A percentile compares a stretch with the other conserved stretches of the same genome.
These are phyloP conservation scores for Umbilicaria muhlenbergii DNA, from an alignment of 495 filamentous ascomycete genomes.

Conservation along the genomic window DNA sequence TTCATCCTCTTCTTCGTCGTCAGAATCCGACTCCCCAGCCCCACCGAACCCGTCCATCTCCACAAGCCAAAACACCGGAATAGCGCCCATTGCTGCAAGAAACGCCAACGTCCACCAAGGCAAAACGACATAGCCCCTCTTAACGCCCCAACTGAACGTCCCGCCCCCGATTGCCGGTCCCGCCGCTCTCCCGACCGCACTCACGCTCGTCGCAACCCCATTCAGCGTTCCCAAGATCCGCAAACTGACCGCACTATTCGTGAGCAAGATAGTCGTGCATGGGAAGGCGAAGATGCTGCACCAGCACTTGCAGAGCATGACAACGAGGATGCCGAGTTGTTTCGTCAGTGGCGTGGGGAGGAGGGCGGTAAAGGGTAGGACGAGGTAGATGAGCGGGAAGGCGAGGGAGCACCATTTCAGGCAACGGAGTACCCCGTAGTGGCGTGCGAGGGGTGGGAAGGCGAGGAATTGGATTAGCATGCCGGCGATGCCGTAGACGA, in stretches of 20 bases:
- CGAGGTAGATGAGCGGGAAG: conserved; percentile 59
- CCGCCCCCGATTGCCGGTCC: conserved; percentile 57
- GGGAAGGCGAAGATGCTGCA: conserved; percentile 72
- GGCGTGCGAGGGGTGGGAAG: conserved; percentile 54
- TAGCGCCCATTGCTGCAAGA: conserved; percentile 41
- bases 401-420: conserved; percentile 40
- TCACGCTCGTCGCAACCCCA: conserved; percentile 67
- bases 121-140: conserved; percentile 52
- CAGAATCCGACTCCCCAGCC: conserved; percentile 16
- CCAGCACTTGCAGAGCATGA: conserved; percentile 55
- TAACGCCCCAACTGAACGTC: conserved; percentile 55
- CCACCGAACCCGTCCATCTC: conserved; percentile 61
- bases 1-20: conserved; percentile 14
- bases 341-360: conserved; percentile 20
- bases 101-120: conserved; percentile 63
- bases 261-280: conserved; percentile 74
- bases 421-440: conserved; percentile 55
- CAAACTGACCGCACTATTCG: conserved; percentile 65
- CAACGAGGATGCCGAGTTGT: conserved; percentile 25
- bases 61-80: conserved; percentile 54
- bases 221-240: conserved; percentile 76
- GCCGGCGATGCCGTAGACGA: conserved; percentile 53
- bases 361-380: conserved; percentile 55
- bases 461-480: conserved; percentile 65
- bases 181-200: conserved; percentile 57